Evolutionary conservation across 1,139 yeast genomes (phyloP), one percentile per base, ranked within the genome.

Genomic region (Taphrina confusa): DNA sequence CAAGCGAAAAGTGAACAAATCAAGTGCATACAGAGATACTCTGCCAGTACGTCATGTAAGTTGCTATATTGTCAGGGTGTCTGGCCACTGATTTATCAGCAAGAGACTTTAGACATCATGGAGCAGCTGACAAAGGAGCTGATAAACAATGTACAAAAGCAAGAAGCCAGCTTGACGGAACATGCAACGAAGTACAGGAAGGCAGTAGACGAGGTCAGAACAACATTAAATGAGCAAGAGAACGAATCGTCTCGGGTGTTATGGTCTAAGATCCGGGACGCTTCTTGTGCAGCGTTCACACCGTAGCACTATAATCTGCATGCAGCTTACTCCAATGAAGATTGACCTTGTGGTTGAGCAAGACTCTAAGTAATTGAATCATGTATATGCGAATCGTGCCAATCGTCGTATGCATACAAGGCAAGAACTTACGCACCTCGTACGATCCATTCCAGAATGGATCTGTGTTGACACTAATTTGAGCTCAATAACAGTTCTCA

Each of bases 41-140:
- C 8, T 37, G 42, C n/a, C 42, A 16, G 9, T n/a, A 5, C 42
- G 25, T 2, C 42, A 37, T 6, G 42, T 37, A 37, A 37, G 8
- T 9, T n/a, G n/a, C n/a, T n/a, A n/a, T n/a, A n/a, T n/a, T n/a
- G n/a, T n/a, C n/a, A n/a, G n/a, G n/a, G n/a, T n/a, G n/a, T n/a
- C n/a, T n/a, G n/a, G n/a, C 20, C 39, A 34, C 42, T 37, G 20
- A 42, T 25, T n/a, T 16, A 9, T 25, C 22, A 45, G 50, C 27
- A 25, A 28, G 50, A 28, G 20, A 45, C 50, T 8, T 45, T 45
- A 28, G 50, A 45, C 14, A 28, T 45, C 9, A 45, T 45, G 37
- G 22, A 27, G 16, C 20, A 27, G 12, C 12, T 45, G 14, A 25
- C 50, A 5, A 25, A 27, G 16, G 50, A 45, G 11, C 27, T 45